These are phyloP conservation scores for Scorias spongiosa DNA, from an alignment of 2,329 filamentous ascomycete genomes.

Conservation along the genomic window DNA sequence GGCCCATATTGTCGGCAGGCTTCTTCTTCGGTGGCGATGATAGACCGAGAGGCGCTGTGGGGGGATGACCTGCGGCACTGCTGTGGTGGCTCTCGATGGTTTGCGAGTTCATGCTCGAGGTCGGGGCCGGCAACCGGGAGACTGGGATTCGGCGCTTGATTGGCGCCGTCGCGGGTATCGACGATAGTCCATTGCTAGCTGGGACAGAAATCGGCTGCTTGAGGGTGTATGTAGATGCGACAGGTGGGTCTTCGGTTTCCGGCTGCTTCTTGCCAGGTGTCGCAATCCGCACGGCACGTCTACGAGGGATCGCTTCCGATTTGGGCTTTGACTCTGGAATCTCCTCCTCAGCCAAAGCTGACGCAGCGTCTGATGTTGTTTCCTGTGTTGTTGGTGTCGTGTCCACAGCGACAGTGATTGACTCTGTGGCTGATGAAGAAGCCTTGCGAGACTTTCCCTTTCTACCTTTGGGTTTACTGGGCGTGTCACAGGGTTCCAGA, in stretches of 20 bases:
- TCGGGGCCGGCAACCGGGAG: constrained; percentile 12
- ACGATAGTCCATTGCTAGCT: not conserved
- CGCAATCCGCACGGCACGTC: constrained; percentile 11
- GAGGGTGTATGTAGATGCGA: not conserved
- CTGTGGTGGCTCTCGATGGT: constrained; percentile 13
- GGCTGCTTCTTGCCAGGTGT: constrained; percentile 13
- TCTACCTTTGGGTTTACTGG: constrained; percentile 17
- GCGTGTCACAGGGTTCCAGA: constrained; percentile 9
- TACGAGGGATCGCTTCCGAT: not conserved
- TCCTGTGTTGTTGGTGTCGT: too few species aligned
- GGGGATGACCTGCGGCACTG: not conserved
- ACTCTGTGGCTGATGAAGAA: constrained; percentile 3
- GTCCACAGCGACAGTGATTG: too few species aligned
- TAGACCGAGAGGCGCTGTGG: constrained; percentile 3
- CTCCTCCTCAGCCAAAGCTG: too few species aligned
- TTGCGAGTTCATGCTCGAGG: not conserved
- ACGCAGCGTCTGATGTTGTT: too few species aligned
- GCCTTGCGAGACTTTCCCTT: constrained; percentile 10
- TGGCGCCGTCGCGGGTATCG: not conserved
- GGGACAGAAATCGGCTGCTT: not conserved
- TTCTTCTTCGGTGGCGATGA: constrained; percentile 18
- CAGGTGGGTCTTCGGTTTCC: not conserved
- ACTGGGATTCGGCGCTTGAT: not conserved
- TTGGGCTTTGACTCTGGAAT: not conserved
- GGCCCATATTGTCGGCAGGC: not conserved